phyloP scores from a whole-genome alignment of 73 alveolate genomes.

The Paramecium sonneborni region DNA sequence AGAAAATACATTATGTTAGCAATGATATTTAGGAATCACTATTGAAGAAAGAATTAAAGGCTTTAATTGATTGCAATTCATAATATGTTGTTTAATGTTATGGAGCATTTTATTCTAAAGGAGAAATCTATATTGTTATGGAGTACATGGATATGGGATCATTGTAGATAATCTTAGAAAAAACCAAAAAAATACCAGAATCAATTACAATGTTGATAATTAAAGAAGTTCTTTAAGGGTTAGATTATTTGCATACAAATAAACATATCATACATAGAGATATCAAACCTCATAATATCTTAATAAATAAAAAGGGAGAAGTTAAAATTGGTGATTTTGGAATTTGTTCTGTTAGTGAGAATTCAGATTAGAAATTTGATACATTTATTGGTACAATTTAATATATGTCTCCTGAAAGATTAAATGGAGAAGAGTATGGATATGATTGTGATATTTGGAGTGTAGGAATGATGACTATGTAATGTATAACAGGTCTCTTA shows the following conservation, averaged over 20 bases:
- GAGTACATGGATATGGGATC: constrained; percentile 61
- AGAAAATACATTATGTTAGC: constrained; percentile 41
- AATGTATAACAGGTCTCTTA: background rate
- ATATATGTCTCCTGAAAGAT: constrained; percentile 69
- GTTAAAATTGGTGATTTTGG: constrained; percentile 55
- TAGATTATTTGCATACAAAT: constrained; percentile 25
- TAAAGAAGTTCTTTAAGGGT: constrained; percentile 11
- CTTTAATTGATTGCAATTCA: constrained; percentile 40
- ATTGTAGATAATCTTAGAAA: background rate
- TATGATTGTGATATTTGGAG: constrained; percentile 64
- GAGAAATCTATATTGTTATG: constrained; percentile 34
- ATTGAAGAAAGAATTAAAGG: constrained; percentile 30
- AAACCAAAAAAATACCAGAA: constrained; percentile 30
- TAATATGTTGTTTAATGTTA: constrained; percentile 25
- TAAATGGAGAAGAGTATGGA: constrained; percentile 66
- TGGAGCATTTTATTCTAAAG: constrained; percentile 56
- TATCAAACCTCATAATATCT: constrained; percentile 36
- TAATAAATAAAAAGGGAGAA: constrained; percentile 28
- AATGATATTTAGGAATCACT: constrained; percentile 24
- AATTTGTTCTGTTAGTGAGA: constrained; percentile 51
- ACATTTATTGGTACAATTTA: constrained; percentile 59
- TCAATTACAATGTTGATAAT: constrained; percentile 34
- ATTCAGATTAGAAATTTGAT: constrained; percentile 62
- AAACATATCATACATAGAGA: constrained; percentile 40
- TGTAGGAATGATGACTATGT: constrained; percentile 58